phyloP scores from a whole-genome alignment of 331 rosid genomes.

The Malus hybrid region DNA sequence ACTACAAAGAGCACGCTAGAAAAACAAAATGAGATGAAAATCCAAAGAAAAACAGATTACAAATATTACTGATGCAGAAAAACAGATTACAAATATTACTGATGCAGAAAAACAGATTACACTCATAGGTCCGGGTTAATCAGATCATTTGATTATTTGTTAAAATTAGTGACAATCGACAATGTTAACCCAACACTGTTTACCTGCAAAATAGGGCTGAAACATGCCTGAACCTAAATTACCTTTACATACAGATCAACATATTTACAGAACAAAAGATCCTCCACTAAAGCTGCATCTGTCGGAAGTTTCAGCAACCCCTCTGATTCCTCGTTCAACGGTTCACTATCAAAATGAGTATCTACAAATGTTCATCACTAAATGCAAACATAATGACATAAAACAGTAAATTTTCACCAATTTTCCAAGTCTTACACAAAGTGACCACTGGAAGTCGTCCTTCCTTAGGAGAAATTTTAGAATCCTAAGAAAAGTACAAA shows the following conservation, averaged over 20 bases:
- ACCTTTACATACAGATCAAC: slow-evolving; percentile 87
- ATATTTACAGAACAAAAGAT: slow-evolving; percentile 48
- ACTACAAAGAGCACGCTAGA: too few relatives aligned
- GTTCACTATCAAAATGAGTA: slow-evolving; percentile 36
- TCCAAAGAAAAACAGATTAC: too few relatives aligned
- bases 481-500: slow-evolving; percentile 23
- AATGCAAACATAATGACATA: background rate
- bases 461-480: slow-evolving; percentile 56
- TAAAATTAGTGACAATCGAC: too few relatives aligned
- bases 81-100: too few relatives aligned
- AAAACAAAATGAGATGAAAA: too few relatives aligned
- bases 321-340: slow-evolving; percentile 46
- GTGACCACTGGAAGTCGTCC: slow-evolving; percentile 84
- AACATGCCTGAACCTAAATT: slow-evolving; percentile 19
- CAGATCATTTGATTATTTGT: background rate
- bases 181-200: background rate
- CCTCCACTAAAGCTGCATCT: slow-evolving; percentile 65
- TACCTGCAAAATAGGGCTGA: background rate
- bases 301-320: slow-evolving; percentile 72
- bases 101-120: too few relatives aligned
- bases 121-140: background rate
- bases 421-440: slow-evolving; percentile 49
- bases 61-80: too few relatives aligned
- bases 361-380: background rate
- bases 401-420: background rate